Evolutionary conservation across 192 early-diverging fungal species (phyloP).

Genomic region (Entomortierella chlamydospora): DNA sequence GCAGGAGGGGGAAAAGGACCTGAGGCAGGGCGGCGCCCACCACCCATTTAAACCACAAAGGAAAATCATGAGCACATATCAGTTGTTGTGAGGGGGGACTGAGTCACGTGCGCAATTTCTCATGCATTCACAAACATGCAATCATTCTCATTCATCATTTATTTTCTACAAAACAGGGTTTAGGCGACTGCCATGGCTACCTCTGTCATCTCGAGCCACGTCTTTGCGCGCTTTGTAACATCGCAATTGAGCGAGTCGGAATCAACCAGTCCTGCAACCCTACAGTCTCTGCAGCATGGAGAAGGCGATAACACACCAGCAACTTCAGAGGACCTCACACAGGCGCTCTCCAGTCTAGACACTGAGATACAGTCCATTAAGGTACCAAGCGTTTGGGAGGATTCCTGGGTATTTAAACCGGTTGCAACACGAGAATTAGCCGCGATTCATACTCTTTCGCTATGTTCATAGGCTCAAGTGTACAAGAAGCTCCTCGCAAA

Average conservation of each 20-base stretch:
- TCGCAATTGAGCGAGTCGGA: constrained; percentile 2
- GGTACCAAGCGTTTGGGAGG: background rate
- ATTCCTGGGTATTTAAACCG: background rate
- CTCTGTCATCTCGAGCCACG: constrained; percentile 15
- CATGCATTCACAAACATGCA: background rate
- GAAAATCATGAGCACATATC: too few relatives aligned
- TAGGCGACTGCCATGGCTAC: constrained; percentile 36
- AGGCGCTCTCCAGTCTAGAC: constrained; percentile 14
- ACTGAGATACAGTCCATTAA: constrained; percentile 37
- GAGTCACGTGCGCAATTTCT: too few relatives aligned
- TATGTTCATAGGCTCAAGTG: constrained; percentile 30
- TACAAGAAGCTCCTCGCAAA: constrained; percentile 53
- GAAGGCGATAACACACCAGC: background rate
- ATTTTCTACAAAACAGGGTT: too few relatives aligned
- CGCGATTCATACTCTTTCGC: too few relatives aligned
- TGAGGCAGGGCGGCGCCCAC: too few relatives aligned
- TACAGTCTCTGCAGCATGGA: background rate
- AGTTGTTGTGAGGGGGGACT: too few relatives aligned
- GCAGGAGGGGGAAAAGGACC: too few relatives aligned
- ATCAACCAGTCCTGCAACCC: background rate
- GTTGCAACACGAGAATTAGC: background rate
- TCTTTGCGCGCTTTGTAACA: constrained; percentile 31
- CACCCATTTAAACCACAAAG: too few relatives aligned
- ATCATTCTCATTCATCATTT: background rate
- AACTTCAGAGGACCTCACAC: constrained; percentile 19